Conservation (phyloP, 352 stramenopile genomes). For the Phytophthora sansomeana region DNA sequence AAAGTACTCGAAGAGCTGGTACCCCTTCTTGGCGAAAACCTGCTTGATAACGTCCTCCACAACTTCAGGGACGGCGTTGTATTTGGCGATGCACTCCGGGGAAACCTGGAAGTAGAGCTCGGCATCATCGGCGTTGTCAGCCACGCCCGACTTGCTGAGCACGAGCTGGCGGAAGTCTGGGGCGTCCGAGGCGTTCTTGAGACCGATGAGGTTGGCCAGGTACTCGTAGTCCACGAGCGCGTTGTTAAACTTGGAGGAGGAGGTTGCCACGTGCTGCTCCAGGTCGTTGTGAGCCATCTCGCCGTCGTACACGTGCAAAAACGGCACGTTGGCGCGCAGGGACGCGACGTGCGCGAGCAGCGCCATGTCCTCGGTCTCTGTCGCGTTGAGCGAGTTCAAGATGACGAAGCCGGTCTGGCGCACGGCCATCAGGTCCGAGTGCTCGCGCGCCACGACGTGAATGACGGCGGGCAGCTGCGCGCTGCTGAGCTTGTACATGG, state of each 20-base stretch:
- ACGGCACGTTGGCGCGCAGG: slow-evolving; percentile 90
- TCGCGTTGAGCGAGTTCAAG: slow-evolving; percentile 85
- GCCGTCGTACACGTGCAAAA: slow-evolving; percentile 95
- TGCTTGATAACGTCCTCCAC: slow-evolving; percentile 86
- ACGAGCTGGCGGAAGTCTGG: slow-evolving; percentile 73
- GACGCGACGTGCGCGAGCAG: slow-evolving; percentile 91
- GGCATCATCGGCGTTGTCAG: slow-evolving; percentile 66
- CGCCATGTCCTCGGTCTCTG: slow-evolving; percentile 93
- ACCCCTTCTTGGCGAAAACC: slow-evolving; percentile 82
- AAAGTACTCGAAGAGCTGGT: slow-evolving; percentile 93
- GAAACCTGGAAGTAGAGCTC: slow-evolving; percentile 95
- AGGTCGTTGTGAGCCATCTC: slow-evolving; percentile 91
- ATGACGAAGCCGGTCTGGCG: slow-evolving; percentile 92
- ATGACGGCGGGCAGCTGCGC: slow-evolving; percentile 87
- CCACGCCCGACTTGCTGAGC: slow-evolving; percentile 55
- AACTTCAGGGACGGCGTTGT: slow-evolving; percentile 63
- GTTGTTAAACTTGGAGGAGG: slow-evolving; percentile 66
- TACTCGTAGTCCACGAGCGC: slow-evolving; percentile 76
- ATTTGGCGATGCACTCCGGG: slow-evolving; percentile 87
- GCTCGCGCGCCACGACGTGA: slow-evolving; percentile 92
- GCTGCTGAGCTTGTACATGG: slow-evolving; percentile 94
- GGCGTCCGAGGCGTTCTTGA: slow-evolving; percentile 52
- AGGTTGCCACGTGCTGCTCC: slow-evolving; percentile 49
- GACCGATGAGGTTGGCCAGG: slow-evolving; percentile 71
- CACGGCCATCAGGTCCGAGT: slow-evolving; percentile 94